Conservation (phyloP, 805 yeast species). For the Yarrowia sp. region DNA sequence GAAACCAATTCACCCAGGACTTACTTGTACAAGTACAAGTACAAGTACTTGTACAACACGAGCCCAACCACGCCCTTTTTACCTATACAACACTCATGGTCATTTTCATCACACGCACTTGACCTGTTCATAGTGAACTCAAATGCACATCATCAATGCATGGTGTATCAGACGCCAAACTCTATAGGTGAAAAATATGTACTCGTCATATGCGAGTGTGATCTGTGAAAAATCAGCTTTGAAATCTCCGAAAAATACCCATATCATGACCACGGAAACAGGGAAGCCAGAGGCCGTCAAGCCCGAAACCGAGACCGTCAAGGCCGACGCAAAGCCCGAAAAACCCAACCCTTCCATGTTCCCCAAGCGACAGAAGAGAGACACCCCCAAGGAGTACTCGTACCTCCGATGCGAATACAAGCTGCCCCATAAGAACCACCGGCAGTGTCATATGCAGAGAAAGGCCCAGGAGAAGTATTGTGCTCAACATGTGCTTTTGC, state of each 20-base stretch:
- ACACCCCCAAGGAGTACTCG: constrained; percentile 19
- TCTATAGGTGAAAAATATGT: constrained; percentile 1
- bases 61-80: too few species aligned
- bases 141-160: not conserved
- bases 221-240: not conserved
- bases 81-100: too few species aligned
- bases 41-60: too few species aligned
- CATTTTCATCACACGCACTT: too few species aligned
- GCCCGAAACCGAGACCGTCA: not conserved
- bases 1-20: too few species aligned
- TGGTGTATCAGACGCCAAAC: not conserved
- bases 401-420: constrained; percentile 30
- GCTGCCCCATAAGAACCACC: constrained; percentile 45
- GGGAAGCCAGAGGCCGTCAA: not conserved
- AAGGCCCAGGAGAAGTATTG: constrained; percentile 51
- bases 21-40: too few species aligned
- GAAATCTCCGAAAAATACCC: not conserved
- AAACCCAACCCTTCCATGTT: constrained; percentile 6
- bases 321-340: not conserved
- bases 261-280: constrained; percentile 7
- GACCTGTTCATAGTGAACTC: not conserved
- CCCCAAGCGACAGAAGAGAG: constrained; percentile 8
- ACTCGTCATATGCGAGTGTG: not conserved
- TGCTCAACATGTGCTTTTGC: constrained; percentile 53
- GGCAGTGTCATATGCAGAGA: constrained; percentile 62